A percentile compares a stretch with the other conserved stretches of the same genome.
phyloP scores from a whole-genome alignment of 371 early-diverging fungal genomes.

The Capillidium rhysosporum region DNA sequence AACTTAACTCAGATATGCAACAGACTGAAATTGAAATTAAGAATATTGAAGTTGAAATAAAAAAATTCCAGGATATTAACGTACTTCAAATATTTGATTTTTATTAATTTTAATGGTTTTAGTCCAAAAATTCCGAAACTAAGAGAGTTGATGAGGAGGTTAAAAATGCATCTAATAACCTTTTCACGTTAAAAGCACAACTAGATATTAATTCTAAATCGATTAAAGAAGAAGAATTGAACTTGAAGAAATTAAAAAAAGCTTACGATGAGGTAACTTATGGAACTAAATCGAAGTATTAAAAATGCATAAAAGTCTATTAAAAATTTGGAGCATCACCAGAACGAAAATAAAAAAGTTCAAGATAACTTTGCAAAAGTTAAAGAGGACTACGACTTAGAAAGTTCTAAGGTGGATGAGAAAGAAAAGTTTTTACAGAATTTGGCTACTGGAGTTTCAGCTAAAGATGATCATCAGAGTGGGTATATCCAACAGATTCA shows the following conservation, averaged over 20 bases:
- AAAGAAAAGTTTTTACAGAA: slow-evolving; percentile 76
- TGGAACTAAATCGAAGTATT: background rate
- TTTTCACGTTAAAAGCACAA: slow-evolving; percentile 63
- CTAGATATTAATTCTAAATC: slow-evolving; percentile 47
- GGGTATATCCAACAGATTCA: slow-evolving; percentile 88
- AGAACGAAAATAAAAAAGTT: slow-evolving; percentile 12
- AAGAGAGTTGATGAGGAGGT: slow-evolving; percentile 38
- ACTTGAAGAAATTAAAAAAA: slow-evolving; percentile 9
- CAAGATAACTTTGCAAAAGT: slow-evolving; percentile 32
- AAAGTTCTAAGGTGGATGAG: slow-evolving; percentile 37
- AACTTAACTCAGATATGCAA: slow-evolving; percentile 21
- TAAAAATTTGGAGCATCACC: slow-evolving; percentile 22
- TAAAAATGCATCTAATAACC: slow-evolving; percentile 50
- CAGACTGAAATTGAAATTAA: slow-evolving; percentile 15
- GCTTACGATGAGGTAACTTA: background rate
- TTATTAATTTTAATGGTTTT: slow-evolving; percentile 7
- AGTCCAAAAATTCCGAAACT: slow-evolving; percentile 36
- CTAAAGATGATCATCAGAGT: slow-evolving; percentile 76
- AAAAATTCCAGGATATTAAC: slow-evolving; percentile 10
- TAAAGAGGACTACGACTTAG: slow-evolving; percentile 37
- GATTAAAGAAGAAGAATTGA: slow-evolving; percentile 47
- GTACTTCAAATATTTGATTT: background rate
- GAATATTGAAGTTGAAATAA: slow-evolving; percentile 7
- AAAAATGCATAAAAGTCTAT: background rate
- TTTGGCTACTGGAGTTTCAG: slow-evolving; percentile 77